Evolutionary conservation across 495 filamentous ascomycete genomes (phyloP).

Genomic region (Entonaema liquescens): DNA sequence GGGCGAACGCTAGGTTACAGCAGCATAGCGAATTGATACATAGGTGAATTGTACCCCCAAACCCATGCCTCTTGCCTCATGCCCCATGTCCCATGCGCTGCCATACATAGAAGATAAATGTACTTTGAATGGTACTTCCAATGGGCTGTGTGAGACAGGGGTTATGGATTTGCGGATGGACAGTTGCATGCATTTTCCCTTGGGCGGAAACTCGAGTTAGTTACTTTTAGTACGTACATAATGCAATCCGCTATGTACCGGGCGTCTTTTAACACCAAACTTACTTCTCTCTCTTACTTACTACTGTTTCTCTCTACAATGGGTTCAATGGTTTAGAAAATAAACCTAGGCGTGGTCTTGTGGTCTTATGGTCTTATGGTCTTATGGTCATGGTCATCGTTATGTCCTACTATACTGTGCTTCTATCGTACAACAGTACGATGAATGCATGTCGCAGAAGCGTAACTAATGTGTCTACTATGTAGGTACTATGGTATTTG

Average conservation of each 20-base stretch:
- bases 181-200: slow-evolving; percentile 46
- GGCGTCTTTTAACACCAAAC: neutral
- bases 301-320: no score
- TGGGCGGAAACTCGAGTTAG: slow-evolving; percentile 31
- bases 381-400: neutral
- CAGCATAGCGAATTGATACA: neutral
- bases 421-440: slow-evolving; percentile 2
- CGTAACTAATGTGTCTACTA: neutral
- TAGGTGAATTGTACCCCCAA: neutral
- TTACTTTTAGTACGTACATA: neutral
- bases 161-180: slow-evolving; percentile 55
- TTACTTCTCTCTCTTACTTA: no score
- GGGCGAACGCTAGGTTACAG: slow-evolving; percentile 8
- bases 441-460: slow-evolving; percentile 6
- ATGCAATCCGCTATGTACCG: neutral
- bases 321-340: neutral
- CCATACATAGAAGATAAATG: neutral
- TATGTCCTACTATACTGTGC: slow-evolving; percentile 3
- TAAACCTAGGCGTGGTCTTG: neutral
- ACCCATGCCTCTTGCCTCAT: neutral
- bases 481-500: no score
- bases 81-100: neutral
- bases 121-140: slow-evolving; percentile 18
- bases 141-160: slow-evolving; percentile 48
- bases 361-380: slow-evolving; percentile 1